These are phyloP conservation scores for Auricularia sp. DNA, from an alignment of 768 basidiomycete species.

Conservation along the genomic window DNA sequence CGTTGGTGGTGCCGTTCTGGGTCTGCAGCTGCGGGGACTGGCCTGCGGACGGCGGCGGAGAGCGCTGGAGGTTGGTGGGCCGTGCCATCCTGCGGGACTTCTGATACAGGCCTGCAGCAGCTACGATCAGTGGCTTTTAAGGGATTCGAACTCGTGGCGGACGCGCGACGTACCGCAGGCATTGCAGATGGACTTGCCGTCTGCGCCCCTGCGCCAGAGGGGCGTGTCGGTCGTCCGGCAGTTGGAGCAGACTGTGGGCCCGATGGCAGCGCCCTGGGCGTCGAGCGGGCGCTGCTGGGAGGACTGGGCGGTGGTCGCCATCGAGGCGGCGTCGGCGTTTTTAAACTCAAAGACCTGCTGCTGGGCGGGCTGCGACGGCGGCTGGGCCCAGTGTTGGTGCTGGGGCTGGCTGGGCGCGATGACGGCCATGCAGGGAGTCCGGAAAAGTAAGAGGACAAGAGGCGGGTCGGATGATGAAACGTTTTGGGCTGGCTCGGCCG, in stretches of 20 bases:
- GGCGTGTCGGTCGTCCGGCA: slow-evolving; percentile 69
- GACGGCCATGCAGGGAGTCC: not conserved
- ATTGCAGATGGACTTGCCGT: slow-evolving; percentile 81
- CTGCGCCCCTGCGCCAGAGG: slow-evolving; percentile 72
- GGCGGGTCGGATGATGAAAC: not conserved
- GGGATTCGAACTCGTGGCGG: not conserved
- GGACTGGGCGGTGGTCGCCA: not conserved
- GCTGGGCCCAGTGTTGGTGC: not conserved
- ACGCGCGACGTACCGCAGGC: slow-evolving; percentile 64
- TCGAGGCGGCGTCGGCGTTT: not conserved
- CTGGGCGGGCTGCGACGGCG: not conserved
- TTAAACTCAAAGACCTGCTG: not conserved
- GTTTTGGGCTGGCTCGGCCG: not conserved
- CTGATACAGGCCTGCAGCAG: slow-evolving; percentile 65
- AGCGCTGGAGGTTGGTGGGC: slow-evolving; percentile 41
- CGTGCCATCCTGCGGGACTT: slow-evolving; percentile 72
- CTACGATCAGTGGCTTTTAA: not conserved
- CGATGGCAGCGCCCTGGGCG: not conserved
- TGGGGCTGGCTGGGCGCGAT: not conserved
- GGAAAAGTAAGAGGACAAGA: not conserved
- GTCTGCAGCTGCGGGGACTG: slow-evolving; percentile 20
- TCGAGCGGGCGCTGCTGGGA: not conserved
- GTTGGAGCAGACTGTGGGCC: slow-evolving; percentile 13
- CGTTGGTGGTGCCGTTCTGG: slow-evolving; percentile 9
- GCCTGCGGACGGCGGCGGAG: slow-evolving; percentile 12